phyloP scores from a whole-genome alignment of 2,329 filamentous ascomycete genomes.

The Pseudopyrenochaeta lycopersici region DNA sequence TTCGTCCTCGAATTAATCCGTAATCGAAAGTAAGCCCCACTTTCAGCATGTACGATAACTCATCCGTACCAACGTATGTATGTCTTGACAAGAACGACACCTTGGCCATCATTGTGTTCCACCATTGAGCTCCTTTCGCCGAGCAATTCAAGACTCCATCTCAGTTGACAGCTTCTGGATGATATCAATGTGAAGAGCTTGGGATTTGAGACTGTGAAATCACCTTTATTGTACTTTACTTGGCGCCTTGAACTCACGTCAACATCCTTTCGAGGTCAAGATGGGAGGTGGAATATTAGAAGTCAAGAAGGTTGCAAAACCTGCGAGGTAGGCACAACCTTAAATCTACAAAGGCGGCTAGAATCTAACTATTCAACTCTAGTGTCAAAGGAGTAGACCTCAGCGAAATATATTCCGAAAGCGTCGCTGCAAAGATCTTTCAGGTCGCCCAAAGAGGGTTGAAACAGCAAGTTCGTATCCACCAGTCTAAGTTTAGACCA shows the following conservation, averaged over 20 bases:
- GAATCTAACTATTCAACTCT: neutral
- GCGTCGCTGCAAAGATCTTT: constrained; percentile 39
- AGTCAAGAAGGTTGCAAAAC: neutral
- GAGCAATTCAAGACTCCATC: neutral
- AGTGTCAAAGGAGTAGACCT: constrained; percentile 40
- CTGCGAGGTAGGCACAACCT: constrained; percentile 13
- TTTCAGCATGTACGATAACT: constrained; percentile 5
- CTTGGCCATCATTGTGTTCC: constrained; percentile 2
- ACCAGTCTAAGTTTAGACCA: neutral
- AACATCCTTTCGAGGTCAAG: neutral
- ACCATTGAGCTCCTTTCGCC: constrained; percentile 1
- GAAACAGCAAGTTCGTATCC: constrained; percentile 25
- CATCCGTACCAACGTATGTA: constrained; percentile 1
- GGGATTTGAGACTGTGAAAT: too few relatives aligned
- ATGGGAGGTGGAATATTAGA: constrained; percentile 12
- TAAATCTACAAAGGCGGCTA: neutral
- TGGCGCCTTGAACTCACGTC: too few relatives aligned
- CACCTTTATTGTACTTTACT: too few relatives aligned
- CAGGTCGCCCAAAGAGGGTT: constrained; percentile 43
- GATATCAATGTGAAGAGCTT: too few relatives aligned
- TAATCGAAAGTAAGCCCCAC: constrained; percentile 22
- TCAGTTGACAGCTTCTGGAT: neutral
- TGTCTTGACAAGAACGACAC: constrained; percentile 1
- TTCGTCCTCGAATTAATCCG: constrained; percentile 31
- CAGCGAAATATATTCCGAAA: constrained; percentile 39